These are phyloP conservation scores for Nicotiana attenuata DNA, from an alignment of 257 asterid species.

Conservation along the genomic window DNA sequence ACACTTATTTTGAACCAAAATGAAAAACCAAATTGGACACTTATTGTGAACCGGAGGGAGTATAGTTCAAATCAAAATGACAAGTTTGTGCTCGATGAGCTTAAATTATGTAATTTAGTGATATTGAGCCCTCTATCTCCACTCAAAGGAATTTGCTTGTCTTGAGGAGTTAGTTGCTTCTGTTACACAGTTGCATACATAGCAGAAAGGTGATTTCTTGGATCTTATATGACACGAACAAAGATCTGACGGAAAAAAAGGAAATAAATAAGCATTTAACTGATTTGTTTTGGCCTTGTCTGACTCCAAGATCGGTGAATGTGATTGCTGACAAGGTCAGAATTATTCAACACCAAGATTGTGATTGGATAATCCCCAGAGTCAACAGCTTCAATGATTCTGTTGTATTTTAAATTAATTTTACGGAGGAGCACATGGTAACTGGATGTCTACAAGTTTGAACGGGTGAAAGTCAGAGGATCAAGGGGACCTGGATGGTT, in stretches of 20 bases:
- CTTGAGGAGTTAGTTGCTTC: not conserved
- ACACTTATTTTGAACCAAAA: too few relatives aligned
- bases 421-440: slow-evolving; percentile 19
- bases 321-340: slow-evolving; percentile 5
- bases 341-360: not conserved
- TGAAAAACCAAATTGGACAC: too few relatives aligned
- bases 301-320: not conserved
- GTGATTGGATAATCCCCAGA: not conserved
- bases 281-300: not conserved
- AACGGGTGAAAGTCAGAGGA: slow-evolving; percentile 22
- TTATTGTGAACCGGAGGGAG: too few relatives aligned
- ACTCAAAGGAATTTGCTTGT: not conserved
- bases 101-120: not conserved
- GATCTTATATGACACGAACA: not conserved
- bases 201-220: not conserved
- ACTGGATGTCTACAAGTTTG: slow-evolving; percentile 15
- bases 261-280: not conserved
- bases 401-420: not conserved
- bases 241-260: not conserved
- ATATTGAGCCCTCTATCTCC: not conserved
- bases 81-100: not conserved
- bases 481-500: slow-evolving; percentile 15
- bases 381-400: slow-evolving; percentile 3
- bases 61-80: not conserved
- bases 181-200: not conserved